phyloP scores from a whole-genome alignment of 1,284 basidiomycete species.

The Puccinia coronata region DNA sequence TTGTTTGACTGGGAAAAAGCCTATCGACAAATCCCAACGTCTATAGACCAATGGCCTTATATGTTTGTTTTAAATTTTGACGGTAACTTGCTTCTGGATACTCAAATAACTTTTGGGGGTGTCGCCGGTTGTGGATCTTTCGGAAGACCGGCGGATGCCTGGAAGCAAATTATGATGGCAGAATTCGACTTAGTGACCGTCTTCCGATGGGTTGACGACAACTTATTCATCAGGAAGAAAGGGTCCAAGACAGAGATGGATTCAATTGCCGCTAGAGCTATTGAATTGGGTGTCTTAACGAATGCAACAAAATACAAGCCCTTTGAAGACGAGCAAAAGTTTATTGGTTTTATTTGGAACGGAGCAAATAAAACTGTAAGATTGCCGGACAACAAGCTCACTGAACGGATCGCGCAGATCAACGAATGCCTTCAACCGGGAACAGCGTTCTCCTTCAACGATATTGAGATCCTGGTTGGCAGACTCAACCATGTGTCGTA shows the following conservation, averaged over 20 bases:
- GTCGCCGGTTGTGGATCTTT: conserved; percentile 3
- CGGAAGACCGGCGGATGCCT: conserved; percentile 15
- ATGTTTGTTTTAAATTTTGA: neutral
- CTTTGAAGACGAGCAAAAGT: conserved; percentile 6
- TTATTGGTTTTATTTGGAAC: conserved; percentile 29
- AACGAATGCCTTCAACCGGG: neutral
- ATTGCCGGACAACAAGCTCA: neutral
- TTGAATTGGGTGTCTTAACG: neutral
- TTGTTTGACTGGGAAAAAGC: too few species aligned
- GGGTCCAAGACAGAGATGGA: neutral
- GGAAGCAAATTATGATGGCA: neutral
- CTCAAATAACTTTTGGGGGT: neutral
- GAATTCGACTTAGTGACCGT: conserved; percentile 16
- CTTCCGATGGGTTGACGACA: conserved; percentile 30
- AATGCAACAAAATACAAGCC: neutral
- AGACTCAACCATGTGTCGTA: neutral
- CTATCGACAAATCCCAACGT: too few species aligned
- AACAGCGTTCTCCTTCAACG: neutral
- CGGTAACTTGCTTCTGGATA: neutral
- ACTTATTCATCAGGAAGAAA: neutral
- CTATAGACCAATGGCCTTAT: too few species aligned
- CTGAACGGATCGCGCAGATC: neutral
- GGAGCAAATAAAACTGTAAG: neutral
- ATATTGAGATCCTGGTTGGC: neutral
- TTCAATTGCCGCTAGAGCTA: neutral